Base-by-base conservation (phyloP, 306 rosid species). In the Cicer bijugum region DNA sequence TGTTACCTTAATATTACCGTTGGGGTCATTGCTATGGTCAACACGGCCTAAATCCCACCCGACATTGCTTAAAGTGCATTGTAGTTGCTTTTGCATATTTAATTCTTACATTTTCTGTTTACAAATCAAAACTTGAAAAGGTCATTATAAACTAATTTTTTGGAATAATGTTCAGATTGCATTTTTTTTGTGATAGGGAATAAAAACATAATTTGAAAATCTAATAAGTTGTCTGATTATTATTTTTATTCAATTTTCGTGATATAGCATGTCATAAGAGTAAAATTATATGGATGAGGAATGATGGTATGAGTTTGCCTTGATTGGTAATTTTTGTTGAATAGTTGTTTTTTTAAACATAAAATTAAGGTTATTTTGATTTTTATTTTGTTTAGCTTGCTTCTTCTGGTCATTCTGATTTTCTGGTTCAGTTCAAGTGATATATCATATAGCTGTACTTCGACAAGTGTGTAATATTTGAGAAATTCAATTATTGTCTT, bases 71-170 rank as follows among this genome's bases (percentile, higher is more conserved):
- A 46, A 38, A 38, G 57, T 78, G 77, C 57, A 37, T 48, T 60
- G 65, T 9, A 50, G 65, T 78, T 78, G 48, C 71, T 50, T 39
- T 51, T 78, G 77, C 42, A 51, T 67, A 9, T 59, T n/a, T 70
- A 55, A 23, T 38, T 61, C 8, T 42, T n/a, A 50, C 37, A 8
- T 62, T 60, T 61, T 66, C 66, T 38, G 45, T 39, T 40, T 60
- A 50, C 16, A 40, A 78, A 40, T 55, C 33, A 6, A 59, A 59
- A 39, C 59, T 58, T 57, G 35, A 67, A 33, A 47, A 47, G 44
- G 45, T 37, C 12, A 12, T 58, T 35, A 44, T 16, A 48, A 15
- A 2, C 33, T 16, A 17, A 37, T 47, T 39, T 45, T 69, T 11
- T 47, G 53, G 20, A 37, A 39, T 28, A 45, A 70, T 57, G 28